Percentiles rank a stretch among this genome's conserved stretches.
Evolutionary conservation across 352 stramenopile species (phyloP).

Genomic region (Saprolegnia diclina): DNA sequence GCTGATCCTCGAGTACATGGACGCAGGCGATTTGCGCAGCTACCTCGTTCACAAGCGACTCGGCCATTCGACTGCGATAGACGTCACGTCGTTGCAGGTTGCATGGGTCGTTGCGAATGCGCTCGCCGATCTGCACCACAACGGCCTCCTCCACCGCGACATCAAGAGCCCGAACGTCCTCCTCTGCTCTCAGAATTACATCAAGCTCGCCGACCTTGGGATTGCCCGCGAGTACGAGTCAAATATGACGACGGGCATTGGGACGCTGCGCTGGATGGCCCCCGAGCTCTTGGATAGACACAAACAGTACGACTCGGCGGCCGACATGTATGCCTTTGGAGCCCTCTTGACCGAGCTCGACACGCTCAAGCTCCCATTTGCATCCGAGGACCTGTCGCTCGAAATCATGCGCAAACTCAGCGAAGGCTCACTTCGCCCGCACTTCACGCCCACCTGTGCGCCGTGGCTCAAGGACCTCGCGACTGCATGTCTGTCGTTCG

Average conservation of each 20-base stretch:
- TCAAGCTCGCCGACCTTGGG: background rate
- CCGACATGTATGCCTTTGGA: conserved; percentile 26
- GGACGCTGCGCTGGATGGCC: conserved; percentile 3
- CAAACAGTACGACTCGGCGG: background rate
- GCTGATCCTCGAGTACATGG: background rate
- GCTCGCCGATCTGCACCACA: background rate
- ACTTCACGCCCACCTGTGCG: background rate
- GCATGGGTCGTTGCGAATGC: conserved; percentile 3
- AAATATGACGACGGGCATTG: background rate
- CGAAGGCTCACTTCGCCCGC: background rate
- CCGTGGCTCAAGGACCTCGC: background rate
- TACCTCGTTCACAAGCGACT: background rate
- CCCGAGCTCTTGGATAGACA: conserved; percentile 2
- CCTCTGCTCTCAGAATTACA: background rate
- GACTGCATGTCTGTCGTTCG: background rate
- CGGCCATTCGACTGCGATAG: too few relatives aligned
- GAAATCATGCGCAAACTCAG: background rate
- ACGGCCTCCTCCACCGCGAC: conserved; percentile 14
- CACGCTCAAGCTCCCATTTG: background rate
- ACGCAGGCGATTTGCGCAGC: background rate
- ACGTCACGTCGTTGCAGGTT: background rate
- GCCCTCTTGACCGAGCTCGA: conserved; percentile 16
- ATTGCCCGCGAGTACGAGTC: background rate
- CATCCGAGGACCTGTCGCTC: background rate
- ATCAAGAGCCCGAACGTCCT: conserved; percentile 13